These are phyloP conservation scores for Pseudogymnoascus sp. DNA, from an alignment of 2,329 filamentous ascomycete species.

Conservation along the genomic window DNA sequence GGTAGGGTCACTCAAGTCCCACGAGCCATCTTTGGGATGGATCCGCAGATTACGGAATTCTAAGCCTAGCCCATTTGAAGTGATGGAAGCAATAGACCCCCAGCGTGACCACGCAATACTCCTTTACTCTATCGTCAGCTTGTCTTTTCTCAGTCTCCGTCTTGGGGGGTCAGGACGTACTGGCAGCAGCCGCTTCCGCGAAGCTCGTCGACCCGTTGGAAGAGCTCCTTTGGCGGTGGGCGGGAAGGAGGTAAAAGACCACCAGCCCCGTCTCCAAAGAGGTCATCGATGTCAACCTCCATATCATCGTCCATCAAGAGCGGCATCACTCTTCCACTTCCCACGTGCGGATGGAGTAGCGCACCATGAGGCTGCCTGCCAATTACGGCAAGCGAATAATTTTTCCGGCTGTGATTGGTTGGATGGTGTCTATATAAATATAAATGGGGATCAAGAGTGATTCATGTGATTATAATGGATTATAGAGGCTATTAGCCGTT, in stretches of 20 bases:
- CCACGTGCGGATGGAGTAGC: neutral
- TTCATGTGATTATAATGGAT: neutral
- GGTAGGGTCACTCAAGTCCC: constrained; percentile 68
- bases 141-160: neutral
- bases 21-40: constrained; percentile 59
- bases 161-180: constrained; percentile 42
- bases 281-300: constrained; percentile 60
- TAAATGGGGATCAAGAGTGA: neutral
- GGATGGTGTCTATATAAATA: neutral
- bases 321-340: constrained; percentile 30
- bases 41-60: constrained; percentile 66
- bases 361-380: neutral
- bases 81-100: constrained; percentile 77
- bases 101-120: constrained; percentile 80
- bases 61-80: constrained; percentile 59
- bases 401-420: neutral
- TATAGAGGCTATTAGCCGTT: neutral
- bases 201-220: constrained; percentile 67
- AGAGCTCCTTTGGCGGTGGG: constrained; percentile 55
- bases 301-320: constrained; percentile 48
- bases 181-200: constrained; percentile 69
- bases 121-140: constrained; percentile 36
- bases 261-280: constrained; percentile 64
- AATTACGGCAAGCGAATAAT: neutral
- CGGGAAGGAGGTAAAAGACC: constrained; percentile 42